A percentile compares a stretch with the other conserved stretches of the same genome.
phyloP scores from a whole-genome alignment of 768 basidiomycete genomes.

The Lactarius psammicola region DNA sequence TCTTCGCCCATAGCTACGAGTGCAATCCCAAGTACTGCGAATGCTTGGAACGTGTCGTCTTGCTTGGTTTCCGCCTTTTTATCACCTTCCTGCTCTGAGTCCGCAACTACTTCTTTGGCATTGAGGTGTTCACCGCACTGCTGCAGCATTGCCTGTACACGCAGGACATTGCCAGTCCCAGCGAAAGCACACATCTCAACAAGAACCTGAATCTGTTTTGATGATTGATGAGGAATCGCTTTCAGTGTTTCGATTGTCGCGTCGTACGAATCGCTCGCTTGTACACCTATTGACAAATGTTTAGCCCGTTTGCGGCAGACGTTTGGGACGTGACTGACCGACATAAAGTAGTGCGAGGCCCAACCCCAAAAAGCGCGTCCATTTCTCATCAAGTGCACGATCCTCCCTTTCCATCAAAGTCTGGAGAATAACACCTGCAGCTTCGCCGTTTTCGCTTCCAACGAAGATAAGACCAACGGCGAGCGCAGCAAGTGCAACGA shows the following conservation, averaged over 20 bases:
- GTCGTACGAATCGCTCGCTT: slow-evolving; percentile 76
- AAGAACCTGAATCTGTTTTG: slow-evolving; percentile 86
- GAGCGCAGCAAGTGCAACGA: slow-evolving; percentile 80
- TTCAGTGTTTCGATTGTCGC: slow-evolving; percentile 92
- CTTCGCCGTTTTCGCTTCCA: slow-evolving; percentile 92
- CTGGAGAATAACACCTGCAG: slow-evolving; percentile 85
- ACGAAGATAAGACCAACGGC: slow-evolving; percentile 95
- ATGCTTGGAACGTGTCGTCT: slow-evolving; percentile 85
- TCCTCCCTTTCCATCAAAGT: slow-evolving; percentile 84
- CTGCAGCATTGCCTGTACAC: slow-evolving; percentile 89
- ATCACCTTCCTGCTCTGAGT: slow-evolving; percentile 57
- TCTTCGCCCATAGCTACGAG: slow-evolving; percentile 98
- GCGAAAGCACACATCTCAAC: slow-evolving; percentile 94
- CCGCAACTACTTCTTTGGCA: slow-evolving; percentile 37
- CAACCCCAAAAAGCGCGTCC: slow-evolving; percentile 87
- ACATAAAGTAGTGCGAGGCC: slow-evolving; percentile 90
- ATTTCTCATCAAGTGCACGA: slow-evolving; percentile 83
- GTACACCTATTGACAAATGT: slow-evolving; percentile 56
- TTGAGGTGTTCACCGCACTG: slow-evolving; percentile 91
- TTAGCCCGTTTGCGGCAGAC: not conserved
- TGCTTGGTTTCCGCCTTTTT: slow-evolving; percentile 47
- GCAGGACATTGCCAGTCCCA: slow-evolving; percentile 92
- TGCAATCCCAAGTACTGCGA: slow-evolving; percentile 91
- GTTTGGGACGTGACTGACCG: slow-evolving; percentile 49
- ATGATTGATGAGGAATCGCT: slow-evolving; percentile 89